Evolutionary conservation across 441 rosid genomes (phyloP).

Genomic region (Erysimum pusillum): DNA sequence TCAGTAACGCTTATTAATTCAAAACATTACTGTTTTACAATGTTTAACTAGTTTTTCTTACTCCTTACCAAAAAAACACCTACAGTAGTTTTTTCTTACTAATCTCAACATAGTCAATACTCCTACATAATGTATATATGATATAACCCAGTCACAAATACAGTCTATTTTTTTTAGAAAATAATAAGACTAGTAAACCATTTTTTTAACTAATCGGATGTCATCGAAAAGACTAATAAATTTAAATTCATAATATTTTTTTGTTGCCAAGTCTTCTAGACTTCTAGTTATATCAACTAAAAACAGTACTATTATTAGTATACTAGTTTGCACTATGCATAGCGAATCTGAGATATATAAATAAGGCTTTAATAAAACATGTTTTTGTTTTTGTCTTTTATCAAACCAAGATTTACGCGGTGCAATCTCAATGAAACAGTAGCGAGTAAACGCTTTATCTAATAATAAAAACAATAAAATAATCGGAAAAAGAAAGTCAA

Average conservation of each 20-base stretch:
- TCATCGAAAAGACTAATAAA: no score
- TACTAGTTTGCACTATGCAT: not conserved
- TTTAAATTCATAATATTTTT: not conserved
- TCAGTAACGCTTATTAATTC: constrained; percentile 2
- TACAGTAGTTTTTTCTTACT: no score
- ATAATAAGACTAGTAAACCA: no score
- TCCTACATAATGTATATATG: no score
- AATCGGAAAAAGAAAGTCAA: constrained; percentile 48
- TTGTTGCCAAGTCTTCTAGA: not conserved
- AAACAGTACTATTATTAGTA: not conserved
- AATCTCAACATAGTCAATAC: constrained; percentile 9
- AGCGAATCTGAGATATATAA: constrained; percentile 13
- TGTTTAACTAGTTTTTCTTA: not conserved
- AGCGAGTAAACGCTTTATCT: constrained; percentile 41
- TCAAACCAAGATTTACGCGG: constrained; percentile 49
- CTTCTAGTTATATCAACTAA: not conserved
- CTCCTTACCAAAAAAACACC: no score
- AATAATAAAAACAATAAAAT: constrained; percentile 27
- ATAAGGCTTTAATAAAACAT: constrained; percentile 30
- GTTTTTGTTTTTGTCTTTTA: constrained; percentile 26
- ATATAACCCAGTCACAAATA: no score
- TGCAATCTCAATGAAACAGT: constrained; percentile 47
- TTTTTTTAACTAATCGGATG: no score
- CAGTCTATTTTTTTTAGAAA: no score
- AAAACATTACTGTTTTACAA: not conserved